A percentile compares a stretch with the other conserved stretches of the same genome.
Conservation (phyloP, 129 eudicot genomes). For the Flaveria brownii region DNA sequence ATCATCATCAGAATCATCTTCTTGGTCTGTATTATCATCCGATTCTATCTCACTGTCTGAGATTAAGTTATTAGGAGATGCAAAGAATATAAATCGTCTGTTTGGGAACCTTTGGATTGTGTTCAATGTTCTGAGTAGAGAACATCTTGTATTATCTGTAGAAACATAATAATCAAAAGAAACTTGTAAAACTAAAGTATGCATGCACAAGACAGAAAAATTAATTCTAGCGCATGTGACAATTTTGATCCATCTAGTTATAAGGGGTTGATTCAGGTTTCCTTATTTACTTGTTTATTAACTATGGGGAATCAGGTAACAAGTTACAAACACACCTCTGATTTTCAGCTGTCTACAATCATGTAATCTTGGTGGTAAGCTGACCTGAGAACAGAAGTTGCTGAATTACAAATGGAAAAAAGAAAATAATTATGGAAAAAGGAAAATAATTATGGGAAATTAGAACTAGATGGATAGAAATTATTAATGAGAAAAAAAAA, state of each 20-base stretch:
- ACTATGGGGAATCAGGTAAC: not conserved
- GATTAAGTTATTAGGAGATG: conserved; percentile 42
- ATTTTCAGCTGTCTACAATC: conserved; percentile 28
- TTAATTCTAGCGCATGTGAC: conserved; percentile 3
- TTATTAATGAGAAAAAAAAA: not conserved
- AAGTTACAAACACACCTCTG: conserved; percentile 17
- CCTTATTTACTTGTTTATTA: not conserved
- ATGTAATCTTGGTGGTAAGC: conserved; percentile 46
- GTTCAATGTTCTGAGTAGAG: conserved; percentile 42
- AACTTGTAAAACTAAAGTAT: conserved; percentile 11
- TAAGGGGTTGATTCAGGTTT: not conserved
- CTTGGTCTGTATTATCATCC: conserved; percentile 59
- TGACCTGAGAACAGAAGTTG: conserved; percentile 45
- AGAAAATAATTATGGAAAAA: conserved; percentile 14
- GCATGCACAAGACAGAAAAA: conserved; percentile 1
- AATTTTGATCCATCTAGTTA: not conserved
- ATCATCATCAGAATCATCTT: conserved; percentile 32
- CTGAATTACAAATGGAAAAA: conserved; percentile 25
- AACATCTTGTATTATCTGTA: conserved; percentile 45
- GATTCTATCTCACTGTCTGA: conserved; percentile 44
- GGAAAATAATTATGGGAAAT: conserved; percentile 4
- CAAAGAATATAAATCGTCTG: conserved; percentile 41
- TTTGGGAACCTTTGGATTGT: conserved; percentile 37
- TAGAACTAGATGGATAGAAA: not conserved
- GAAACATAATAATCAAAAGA: conserved; percentile 16